A percentile compares a stretch with the other conserved stretches of the same genome.
phyloP scores from a whole-genome alignment of 1,139 yeast species.

The Taphrina communis region DNA sequence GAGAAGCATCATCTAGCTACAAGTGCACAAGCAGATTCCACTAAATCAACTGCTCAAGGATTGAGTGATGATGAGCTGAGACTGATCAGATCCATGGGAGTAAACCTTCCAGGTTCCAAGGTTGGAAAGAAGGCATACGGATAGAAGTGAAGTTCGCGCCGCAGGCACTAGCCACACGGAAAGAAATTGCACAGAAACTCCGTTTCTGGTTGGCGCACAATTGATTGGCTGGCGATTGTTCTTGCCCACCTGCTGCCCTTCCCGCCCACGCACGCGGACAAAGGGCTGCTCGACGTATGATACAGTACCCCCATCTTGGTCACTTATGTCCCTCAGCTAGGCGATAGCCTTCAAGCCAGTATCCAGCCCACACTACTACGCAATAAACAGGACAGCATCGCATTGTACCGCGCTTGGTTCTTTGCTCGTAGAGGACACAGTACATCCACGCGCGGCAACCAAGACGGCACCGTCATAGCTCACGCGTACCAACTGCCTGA shows the following conservation, averaged over 20 bases:
- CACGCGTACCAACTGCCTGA: background rate
- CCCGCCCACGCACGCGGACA: constrained; percentile 14
- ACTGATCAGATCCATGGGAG: background rate
- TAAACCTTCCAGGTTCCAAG: too few species aligned
- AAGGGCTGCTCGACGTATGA: constrained; percentile 11
- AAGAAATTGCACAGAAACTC: background rate
- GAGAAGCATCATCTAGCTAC: too few species aligned
- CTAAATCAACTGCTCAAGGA: too few species aligned
- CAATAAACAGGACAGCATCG: too few species aligned
- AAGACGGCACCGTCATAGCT: too few species aligned
- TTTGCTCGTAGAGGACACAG: background rate
- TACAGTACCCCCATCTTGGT: background rate
- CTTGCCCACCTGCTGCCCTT: background rate
- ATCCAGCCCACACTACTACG: too few species aligned
- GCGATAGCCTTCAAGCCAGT: background rate
- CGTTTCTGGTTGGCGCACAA: too few species aligned
- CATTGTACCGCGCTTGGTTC: background rate
- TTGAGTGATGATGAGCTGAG: background rate
- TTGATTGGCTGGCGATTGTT: constrained; percentile 1
- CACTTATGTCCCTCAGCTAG: background rate
- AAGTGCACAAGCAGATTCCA: too few species aligned
- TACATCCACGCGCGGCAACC: too few species aligned
- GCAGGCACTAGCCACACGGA: background rate
- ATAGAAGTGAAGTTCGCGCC: background rate
- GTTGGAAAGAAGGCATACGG: background rate